Base-by-base conservation (phyloP, 306 rosid genomes). In the Pyrus communis region DNA sequence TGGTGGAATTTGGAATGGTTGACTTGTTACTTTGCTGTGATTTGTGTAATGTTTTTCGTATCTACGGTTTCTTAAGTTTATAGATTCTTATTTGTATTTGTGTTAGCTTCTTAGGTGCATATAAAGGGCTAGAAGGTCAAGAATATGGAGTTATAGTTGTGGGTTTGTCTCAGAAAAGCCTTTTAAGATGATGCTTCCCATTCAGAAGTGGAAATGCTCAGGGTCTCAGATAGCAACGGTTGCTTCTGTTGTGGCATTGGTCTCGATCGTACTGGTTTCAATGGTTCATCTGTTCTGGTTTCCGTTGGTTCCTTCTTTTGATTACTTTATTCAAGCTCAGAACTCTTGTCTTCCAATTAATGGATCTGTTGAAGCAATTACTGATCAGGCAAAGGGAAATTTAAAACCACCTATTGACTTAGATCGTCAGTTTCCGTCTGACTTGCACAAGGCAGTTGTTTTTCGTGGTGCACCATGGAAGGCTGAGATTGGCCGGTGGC, bases 391-490 rank as follows among this genome's bases (percentile, higher is more conserved):
- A n/a, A 70, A 46, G 30, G 84, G 80, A 83, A 75, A 73, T 79
- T 55, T 54, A 15, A 76, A 67, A 33, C 85, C 84, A 45, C 65
- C 68, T 4, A 63, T 85, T 67, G 81, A 88, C 87, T 73, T 85
- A 31, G 86, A 82, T 75, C 85, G 5, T 43, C 87, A 66, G 81
- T 92, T 92, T 83, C 88, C 92, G 25, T 71, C 86, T 67, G 96
- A 90, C 73, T 82, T 78, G 80, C 96, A 89, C 19, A 73, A 83
- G 23, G 91, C 92, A 8, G 92, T 88, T 82, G 83, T 85, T 75
- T 92, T 90, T 82, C 87, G 59, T 18, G 96, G 88, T 69, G 97
- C 93, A 13, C 97, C 97, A 17, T 95, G 98, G 98, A 92, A 89
- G 92, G 89, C 92, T 38, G 86, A 84, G 82, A 88, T 95, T 27